Base-by-base conservation (phyloP, 2,329 filamentous ascomycete species). In the Aureobasidium namibiae region DNA sequence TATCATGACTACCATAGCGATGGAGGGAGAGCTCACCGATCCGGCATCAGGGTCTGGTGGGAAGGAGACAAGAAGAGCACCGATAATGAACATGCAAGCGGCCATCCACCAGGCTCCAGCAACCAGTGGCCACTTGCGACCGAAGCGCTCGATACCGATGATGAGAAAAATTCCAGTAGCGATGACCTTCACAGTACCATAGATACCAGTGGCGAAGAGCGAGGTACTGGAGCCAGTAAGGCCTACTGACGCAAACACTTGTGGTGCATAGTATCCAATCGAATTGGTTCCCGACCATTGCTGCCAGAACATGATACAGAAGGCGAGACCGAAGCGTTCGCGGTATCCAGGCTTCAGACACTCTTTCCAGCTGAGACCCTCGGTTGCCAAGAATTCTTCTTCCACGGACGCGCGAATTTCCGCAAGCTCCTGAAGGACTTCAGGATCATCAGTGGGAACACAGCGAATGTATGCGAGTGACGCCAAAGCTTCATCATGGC, bases 311-410 rank as follows among this genome's bases (percentile, higher is more conserved):
- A 77, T 81, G 41, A 76, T 72, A 18, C 68, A 84, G 77, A 88
- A 80, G 21, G 82, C 84, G 53, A 88, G 78, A 48, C 86, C 69
- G 4, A 80, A 82, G 44, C 85, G 80, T 65, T 84, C 84, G 58
- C 85, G 78, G 63, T 72, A 74, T 29, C 71, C 72, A 56, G 70
- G 68, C 50, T 69, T 63, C 9, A 74, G 58, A 54, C 70, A 73
- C 63, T 76, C 74, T 48, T 70, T 73, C 67, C 71, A 75, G 18
- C 72, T 75, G 6, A 75, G 66, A 10, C 74, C 73, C 60, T 75
- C 72, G 1, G 73, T 75, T 7, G 68, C 67, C 8, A 67, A 66
- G n/a, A 68, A 61, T 58, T 76, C 74, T 59, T 76, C 75, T 13
- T 74, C 70, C 31, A 77, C 69, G 18, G 75, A 72, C 11, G 72